These are phyloP conservation scores for Calamus simplicifolius DNA, from an alignment of 176 grass and related monocot genomes.

Conservation along the genomic window DNA sequence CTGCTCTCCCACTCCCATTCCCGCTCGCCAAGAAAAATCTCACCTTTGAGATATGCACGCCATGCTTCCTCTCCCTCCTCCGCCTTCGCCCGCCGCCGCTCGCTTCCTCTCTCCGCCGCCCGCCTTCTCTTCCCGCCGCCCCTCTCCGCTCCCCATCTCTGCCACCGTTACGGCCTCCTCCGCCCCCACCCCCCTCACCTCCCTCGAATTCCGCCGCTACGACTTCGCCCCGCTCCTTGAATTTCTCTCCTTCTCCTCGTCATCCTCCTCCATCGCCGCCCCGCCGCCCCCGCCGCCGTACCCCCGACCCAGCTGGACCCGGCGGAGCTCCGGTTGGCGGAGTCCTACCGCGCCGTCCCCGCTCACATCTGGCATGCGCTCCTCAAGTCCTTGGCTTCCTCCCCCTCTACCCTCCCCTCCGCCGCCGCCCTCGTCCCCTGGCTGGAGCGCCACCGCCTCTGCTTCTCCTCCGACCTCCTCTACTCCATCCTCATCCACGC, in stretches of 20 bases:
- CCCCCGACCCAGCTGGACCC: conserved; percentile 26
- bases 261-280: conserved; percentile 8
- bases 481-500: conserved; percentile 70
- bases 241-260: conserved; percentile 34
- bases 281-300: conserved; percentile 1
- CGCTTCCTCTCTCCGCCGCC: conserved; percentile 24
- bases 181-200: neutral
- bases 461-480: conserved; percentile 86
- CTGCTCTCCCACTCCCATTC: too few relatives aligned
- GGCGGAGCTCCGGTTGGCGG: conserved; percentile 33
- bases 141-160: conserved; percentile 2
- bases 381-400: conserved; percentile 51
- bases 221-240: conserved; percentile 73
- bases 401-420: conserved; percentile 46
- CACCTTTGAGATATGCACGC: too few relatives aligned
- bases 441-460: conserved; percentile 84
- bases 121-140: conserved; percentile 15
- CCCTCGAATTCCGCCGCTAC: conserved; percentile 26
- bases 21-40: too few relatives aligned
- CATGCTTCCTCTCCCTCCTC: conserved; percentile 22
- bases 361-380: conserved; percentile 59
- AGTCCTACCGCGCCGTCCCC: conserved; percentile 59
- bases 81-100: neutral
- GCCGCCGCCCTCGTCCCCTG: conserved; percentile 67
- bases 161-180: neutral